These are phyloP conservation scores for Apiosordaria backusii DNA, from an alignment of 495 filamentous ascomycete genomes.

Conservation along the genomic window DNA sequence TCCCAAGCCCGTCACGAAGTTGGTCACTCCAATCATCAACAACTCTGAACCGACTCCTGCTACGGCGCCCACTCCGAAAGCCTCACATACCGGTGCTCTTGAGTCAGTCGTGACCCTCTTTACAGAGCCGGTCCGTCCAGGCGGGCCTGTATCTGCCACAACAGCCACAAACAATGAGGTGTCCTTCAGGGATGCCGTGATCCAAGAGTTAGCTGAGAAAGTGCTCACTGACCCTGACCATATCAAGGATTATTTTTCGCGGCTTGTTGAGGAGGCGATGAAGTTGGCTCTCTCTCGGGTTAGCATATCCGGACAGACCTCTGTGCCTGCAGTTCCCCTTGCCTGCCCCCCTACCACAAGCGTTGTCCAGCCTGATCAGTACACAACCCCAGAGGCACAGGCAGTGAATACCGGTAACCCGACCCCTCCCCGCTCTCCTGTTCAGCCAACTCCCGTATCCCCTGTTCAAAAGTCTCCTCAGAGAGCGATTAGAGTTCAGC, in stretches of 20 bases:
- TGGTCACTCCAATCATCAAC: no score
- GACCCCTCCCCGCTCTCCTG: not conserved
- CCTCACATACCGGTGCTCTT: no score
- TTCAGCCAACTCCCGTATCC: not conserved
- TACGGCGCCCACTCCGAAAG: not conserved
- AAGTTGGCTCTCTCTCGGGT: not conserved
- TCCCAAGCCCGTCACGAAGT: no score
- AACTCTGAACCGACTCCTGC: not conserved
- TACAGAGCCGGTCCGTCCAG: no score
- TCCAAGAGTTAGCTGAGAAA: not conserved
- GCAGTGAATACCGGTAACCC: not conserved
- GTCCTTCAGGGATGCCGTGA: no score
- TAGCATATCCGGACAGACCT: not conserved
- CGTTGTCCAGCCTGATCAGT: not conserved
- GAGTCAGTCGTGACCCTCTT: no score
- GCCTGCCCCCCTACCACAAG: not conserved
- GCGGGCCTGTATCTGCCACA: no score
- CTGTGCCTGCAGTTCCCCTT: not conserved
- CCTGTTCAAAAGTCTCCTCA: not conserved
- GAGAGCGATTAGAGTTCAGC: not conserved
- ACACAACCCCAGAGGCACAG: not conserved
- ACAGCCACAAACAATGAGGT: no score
- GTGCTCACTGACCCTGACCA: not conserved
- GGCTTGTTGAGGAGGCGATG: not conserved
- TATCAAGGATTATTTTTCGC: not conserved